Evolutionary conservation across 2,329 filamentous ascomycete species (phyloP), one percentile per base, ranked within the genome.

Genomic region (Chrysoporthe cubensis): DNA sequence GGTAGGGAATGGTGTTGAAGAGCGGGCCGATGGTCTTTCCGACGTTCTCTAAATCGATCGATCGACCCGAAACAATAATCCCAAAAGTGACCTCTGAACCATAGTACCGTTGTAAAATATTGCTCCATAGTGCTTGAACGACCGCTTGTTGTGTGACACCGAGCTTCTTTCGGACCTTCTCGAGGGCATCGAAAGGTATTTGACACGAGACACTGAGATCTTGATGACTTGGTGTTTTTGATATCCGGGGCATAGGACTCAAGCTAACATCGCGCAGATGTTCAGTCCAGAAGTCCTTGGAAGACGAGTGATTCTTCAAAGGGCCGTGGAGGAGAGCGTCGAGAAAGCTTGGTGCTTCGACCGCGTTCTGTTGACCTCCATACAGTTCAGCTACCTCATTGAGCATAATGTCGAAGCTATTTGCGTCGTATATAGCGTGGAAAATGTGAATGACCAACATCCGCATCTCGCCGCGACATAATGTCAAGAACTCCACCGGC

Each of bases 1-100:
- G 84, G 75, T 91, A 93, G 0, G 94, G 93, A 1, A 97, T 81
- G 0, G 94, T 97, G 75, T 97, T 97, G 84, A 97, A 97, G 26
- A 97, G 80, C 0, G 95, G 94, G 0, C 94, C 95, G 54, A 96
- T 85, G 0, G 92, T 87, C 32, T 83, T 75, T 59, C 94, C 90
- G 1, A 89, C 85, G 1, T 83, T 82, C 8, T 90, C 84, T 14
- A 93, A 79, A 56, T 91, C 87, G 4, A 96, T 86, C 0, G 88
- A 87, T 68, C 94, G 86, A 0, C 94, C 95, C 7, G 94, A 96
- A 0, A 92, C 85, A 14, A 97, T 85, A 26, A 96, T 80, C 0
- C 95, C 95, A 16, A 94, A 81, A 0, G 87, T 86, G 1, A 86
- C 78, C 7, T 82, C 77, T 18, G 78, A 75, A 3, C 78, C 75